Percentiles rank a stretch among this genome's conserved stretches.
phyloP scores from a whole-genome alignment of 1,284 basidiomycete species.

The Pisolithus thermaeus region DNA sequence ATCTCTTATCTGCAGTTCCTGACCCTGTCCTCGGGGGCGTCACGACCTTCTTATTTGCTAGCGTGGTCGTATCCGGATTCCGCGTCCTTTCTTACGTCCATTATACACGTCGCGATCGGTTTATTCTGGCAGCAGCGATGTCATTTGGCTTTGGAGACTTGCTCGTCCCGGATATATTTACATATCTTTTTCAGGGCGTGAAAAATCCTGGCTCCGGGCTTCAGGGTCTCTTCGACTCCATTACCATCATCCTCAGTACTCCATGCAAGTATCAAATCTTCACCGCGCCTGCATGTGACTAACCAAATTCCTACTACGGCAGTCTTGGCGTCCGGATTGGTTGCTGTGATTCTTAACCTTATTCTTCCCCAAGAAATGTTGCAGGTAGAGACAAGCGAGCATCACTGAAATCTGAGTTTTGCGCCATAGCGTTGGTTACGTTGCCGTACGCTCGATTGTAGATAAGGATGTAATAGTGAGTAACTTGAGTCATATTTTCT shows the following conservation, averaged over 20 bases:
- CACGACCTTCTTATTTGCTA: conserved; percentile 72
- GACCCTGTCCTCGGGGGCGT: conserved; percentile 80
- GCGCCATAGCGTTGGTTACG: too few relatives aligned
- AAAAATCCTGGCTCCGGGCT: conserved; percentile 51
- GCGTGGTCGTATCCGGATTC: conserved; percentile 62
- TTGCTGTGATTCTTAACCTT: conserved; percentile 61
- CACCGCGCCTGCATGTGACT: not conserved
- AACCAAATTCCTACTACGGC: conserved; percentile 13
- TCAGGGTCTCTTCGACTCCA: conserved; percentile 68
- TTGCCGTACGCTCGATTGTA: too few relatives aligned
- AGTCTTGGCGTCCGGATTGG: conserved; percentile 63
- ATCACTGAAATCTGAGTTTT: too few relatives aligned
- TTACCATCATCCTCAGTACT: conserved; percentile 73
- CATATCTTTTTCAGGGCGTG: conserved; percentile 65
- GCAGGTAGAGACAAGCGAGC: not conserved
- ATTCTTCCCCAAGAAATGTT: conserved; percentile 49
- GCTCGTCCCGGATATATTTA: conserved; percentile 56
- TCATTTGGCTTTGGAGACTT: conserved; percentile 71
- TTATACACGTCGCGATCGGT: conserved; percentile 71
- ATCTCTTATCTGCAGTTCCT: conserved; percentile 33
- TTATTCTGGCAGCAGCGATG: conserved; percentile 69
- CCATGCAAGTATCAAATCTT: conserved; percentile 52
- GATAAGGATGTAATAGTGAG: too few relatives aligned
- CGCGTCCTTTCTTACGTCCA: conserved; percentile 63
- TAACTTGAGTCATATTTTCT: too few relatives aligned